Base-by-base conservation (phyloP, 2,329 filamentous ascomycete genomes). In the Fusarium haematococcum region DNA sequence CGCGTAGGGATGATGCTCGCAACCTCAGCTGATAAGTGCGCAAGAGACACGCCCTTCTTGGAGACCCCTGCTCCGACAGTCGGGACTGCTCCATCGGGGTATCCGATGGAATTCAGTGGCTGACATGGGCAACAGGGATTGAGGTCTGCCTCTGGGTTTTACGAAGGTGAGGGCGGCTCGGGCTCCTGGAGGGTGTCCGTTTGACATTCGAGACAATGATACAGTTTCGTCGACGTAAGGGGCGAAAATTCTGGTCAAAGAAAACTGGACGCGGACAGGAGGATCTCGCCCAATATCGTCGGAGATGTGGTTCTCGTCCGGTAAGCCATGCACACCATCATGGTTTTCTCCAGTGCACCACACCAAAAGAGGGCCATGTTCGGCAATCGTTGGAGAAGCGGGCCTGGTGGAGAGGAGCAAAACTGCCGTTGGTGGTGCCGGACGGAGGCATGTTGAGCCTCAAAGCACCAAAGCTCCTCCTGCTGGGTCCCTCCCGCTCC, bases 331-430 rank as follows among this genome's bases (percentile, higher is more conserved):
- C 60, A 65, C 63, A 62, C 70, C 41, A 73, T 41, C 35, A 68
- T 30, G 48, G 48, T 50, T 56, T 50, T 45, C 64, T 69, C 67
- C 63, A 30, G 67, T 66, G 52, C 63, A 68, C 69, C 67, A 72
- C 74, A 69, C 65, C 69, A 70, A 63, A 70, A 68, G 57, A 77
- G 66, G 68, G 68, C 69, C 76, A 72, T 77, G 76, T 72, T 76
- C 77, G 77, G 77, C 77, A 79, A 78, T 79, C 77, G 77, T 78
- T 79, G 73, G 75, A 79, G 77, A 79, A 79, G 77, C 77, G 77
- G 77, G 77, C 77, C 77, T 77, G 65, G 71, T 76, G 76, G 76
- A 69, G 68, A 75, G 68, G 61, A 61, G 67, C 48, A 70, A 78
- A 76, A 79, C 77, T 79, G 75, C 77, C 77, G 76, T 70, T 79